A percentile compares a stretch with the other conserved stretches of the same genome.
Conservation (phyloP, 306 rosid species). For the Dryas octopetala region DNA sequence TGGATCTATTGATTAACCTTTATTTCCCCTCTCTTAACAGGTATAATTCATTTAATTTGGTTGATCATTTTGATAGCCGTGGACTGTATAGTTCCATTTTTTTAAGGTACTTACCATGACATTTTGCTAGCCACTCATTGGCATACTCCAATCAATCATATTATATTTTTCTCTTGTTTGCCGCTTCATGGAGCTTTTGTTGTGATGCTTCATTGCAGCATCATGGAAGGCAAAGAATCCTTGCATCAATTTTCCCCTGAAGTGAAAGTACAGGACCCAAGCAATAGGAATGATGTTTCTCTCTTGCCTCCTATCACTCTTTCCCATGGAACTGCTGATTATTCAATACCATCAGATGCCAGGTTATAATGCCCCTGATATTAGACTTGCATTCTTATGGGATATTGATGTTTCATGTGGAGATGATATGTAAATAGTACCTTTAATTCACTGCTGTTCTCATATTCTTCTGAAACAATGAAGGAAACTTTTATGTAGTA, state of each 20-base stretch:
- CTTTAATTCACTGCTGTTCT: not conserved
- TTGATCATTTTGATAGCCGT: constrained; percentile 78
- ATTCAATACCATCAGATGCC: constrained; percentile 78
- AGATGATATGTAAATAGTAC: not conserved
- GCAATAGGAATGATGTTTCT: constrained; percentile 46
- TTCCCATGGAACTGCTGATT: constrained; percentile 88
- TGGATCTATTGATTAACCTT: constrained; percentile 22
- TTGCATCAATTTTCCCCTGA: constrained; percentile 71
- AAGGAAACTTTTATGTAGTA: not conserved
- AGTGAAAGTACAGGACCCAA: constrained; percentile 60
- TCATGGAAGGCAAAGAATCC: constrained; percentile 92
- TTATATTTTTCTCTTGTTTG: not conserved
- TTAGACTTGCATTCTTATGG: not conserved
- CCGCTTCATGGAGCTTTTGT: not conserved
- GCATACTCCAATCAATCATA: not conserved
- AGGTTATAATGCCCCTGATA: constrained; percentile 54
- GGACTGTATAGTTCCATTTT: constrained; percentile 86
- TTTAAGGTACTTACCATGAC: constrained; percentile 57
- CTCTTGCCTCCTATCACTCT: constrained; percentile 66
- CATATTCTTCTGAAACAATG: not conserved
- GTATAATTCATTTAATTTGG: constrained; percentile 66
- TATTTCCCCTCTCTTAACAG: constrained; percentile 44
- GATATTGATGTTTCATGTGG: not conserved
- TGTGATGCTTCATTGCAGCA: constrained; percentile 43
- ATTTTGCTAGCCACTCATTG: constrained; percentile 11